Percentiles rank a stretch among this genome's conserved stretches.
These are phyloP conservation scores for Dipodascus geniculatus DNA, from an alignment of 805 yeast species.

Conservation along the genomic window DNA sequence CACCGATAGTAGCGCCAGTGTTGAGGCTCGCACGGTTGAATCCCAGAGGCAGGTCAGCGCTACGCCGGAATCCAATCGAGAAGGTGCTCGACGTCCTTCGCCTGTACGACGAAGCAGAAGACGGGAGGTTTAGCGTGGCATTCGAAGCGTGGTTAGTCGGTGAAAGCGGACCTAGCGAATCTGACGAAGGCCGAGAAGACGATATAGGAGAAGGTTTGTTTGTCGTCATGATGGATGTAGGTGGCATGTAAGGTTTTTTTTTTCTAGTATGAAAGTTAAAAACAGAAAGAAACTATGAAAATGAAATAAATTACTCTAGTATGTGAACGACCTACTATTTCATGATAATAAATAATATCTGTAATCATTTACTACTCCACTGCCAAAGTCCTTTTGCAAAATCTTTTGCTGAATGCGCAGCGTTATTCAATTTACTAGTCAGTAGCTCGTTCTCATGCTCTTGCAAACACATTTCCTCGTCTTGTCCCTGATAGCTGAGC, in stretches of 20 bases:
- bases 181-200: constrained; percentile 2
- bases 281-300: neutral
- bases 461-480: neutral
- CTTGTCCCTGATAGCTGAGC: neutral
- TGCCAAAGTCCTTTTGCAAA: constrained; percentile 9
- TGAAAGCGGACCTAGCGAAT: neutral
- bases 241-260: neutral
- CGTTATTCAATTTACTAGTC: neutral
- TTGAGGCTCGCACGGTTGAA: constrained; percentile 27
- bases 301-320: neutral
- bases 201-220: neutral
- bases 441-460: neutral
- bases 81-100: constrained; percentile 20
- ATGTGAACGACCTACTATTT: too few relatives aligned
- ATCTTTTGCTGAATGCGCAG: constrained; percentile 4
- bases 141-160: neutral
- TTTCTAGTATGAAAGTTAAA: neutral
- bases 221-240: too few relatives aligned
- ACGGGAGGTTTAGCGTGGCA: neutral
- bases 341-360: too few relatives aligned
- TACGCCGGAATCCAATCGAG: constrained; percentile 13
- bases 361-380: neutral
- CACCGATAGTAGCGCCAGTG: constrained; percentile 44
- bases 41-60: constrained; percentile 20
- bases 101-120: constrained; percentile 10